phyloP scores from a whole-genome alignment of 768 basidiomycete genomes.

The Termitomyces sp. region DNA sequence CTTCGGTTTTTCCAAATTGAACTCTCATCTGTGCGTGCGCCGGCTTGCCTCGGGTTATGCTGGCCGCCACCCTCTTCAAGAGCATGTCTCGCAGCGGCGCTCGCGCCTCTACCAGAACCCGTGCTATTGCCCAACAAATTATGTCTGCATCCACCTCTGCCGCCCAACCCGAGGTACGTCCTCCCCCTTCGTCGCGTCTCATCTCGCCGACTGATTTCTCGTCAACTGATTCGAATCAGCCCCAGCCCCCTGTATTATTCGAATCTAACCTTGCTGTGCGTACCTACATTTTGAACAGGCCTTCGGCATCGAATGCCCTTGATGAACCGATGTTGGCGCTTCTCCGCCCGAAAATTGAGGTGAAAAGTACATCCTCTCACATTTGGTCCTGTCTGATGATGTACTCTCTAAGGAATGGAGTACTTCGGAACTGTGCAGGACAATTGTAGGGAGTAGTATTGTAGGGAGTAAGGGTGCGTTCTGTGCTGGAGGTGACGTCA shows the following conservation, averaged over 20 bases:
- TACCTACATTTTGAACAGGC: constrained; percentile 78
- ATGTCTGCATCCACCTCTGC: constrained; percentile 36
- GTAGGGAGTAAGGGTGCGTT: constrained; percentile 86
- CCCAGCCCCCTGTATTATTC: constrained; percentile 60
- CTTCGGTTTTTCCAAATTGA: constrained; percentile 11
- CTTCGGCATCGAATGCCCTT: constrained; percentile 79
- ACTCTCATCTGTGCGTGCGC: constrained; percentile 1
- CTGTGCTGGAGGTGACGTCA: constrained; percentile 95
- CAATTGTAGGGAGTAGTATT: constrained; percentile 69
- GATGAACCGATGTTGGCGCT: constrained; percentile 73
- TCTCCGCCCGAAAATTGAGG: constrained; percentile 75
- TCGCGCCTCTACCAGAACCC: constrained; percentile 39
- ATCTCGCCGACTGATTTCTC: constrained; percentile 8
- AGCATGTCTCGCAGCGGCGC: constrained; percentile 41
- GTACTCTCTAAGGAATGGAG: constrained; percentile 63
- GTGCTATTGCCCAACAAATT: constrained; percentile 49
- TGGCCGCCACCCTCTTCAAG: constrained; percentile 27
- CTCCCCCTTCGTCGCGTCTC: constrained; percentile 11
- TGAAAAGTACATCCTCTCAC: constrained; percentile 28
- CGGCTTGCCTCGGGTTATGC: constrained; percentile 16
- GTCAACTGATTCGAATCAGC: constrained; percentile 27
- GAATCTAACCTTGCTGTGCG: constrained; percentile 64
- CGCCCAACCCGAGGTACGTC: constrained; percentile 35
- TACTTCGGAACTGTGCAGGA: constrained; percentile 63
- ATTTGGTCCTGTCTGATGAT: constrained; percentile 10